These are phyloP conservation scores for Ascodesmis nigricans DNA, from an alignment of 495 filamentous ascomycete genomes.

Conservation along the genomic window DNA sequence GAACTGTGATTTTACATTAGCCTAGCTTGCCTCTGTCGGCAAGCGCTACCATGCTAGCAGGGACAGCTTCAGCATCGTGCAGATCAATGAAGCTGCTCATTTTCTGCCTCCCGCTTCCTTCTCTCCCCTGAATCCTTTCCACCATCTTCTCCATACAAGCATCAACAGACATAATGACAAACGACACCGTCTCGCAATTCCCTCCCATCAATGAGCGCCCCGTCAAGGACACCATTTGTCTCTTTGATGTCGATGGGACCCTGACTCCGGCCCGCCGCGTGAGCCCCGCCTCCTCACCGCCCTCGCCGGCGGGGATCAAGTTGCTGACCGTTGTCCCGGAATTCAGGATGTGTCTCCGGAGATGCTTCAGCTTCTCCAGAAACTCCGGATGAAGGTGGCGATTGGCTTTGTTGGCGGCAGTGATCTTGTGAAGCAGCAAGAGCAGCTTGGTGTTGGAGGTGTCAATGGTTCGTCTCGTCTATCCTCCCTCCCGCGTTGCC, in stretches of 20 bases:
- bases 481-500: slow-evolving; percentile 12
- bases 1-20: too few relatives aligned
- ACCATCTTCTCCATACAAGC: too few relatives aligned
- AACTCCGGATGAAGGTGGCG: slow-evolving; percentile 65
- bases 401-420: slow-evolving; percentile 82
- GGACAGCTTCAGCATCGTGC: too few relatives aligned
- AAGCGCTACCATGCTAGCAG: too few relatives aligned
- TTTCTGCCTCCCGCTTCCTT: too few relatives aligned
- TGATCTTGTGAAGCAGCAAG: slow-evolving; percentile 80
- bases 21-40: too few relatives aligned
- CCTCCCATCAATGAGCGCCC: slow-evolving; percentile 61
- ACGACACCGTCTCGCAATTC: too few relatives aligned
- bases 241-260: slow-evolving; percentile 88
- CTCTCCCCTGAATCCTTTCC: too few relatives aligned
- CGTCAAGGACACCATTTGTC: slow-evolving; percentile 67
- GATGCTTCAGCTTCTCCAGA: slow-evolving; percentile 59
- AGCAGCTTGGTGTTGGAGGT: slow-evolving; percentile 49
- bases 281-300: slow-evolving; percentile 19
- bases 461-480: slow-evolving; percentile 24
- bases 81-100: too few relatives aligned
- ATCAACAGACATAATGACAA: too few relatives aligned
- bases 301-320: neutral
- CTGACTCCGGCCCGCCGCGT: slow-evolving; percentile 57
- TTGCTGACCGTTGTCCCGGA: neutral
- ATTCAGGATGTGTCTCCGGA: slow-evolving; percentile 43